Base-by-base conservation (phyloP, 2,329 filamentous ascomycete species). In the Zarea fungicola region DNA sequence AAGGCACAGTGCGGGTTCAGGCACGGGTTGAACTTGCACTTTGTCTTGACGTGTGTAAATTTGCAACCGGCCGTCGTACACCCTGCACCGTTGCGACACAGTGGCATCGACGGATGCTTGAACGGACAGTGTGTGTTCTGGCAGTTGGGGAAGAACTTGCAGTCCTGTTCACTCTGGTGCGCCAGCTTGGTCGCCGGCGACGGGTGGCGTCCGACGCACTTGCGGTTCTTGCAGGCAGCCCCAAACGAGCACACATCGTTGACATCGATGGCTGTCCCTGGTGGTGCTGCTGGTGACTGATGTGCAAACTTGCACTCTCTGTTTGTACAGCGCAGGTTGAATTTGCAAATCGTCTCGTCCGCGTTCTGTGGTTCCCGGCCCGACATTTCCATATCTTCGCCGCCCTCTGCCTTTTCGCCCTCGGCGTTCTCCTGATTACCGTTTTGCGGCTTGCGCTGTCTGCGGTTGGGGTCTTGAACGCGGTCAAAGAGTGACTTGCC, bases 11-110 rank as follows among this genome's bases (percentile, higher is more conserved):
- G 79, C n/a, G 85, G 80, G 70, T 96, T 96, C 55, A 89, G 80
- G 69, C 93, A 99, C 1, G 92, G 93, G 58, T 84, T 91, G 71
- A 87, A 97, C 64, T 84, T 90, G 83, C 93, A 99, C 65, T 85
- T 80, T 41, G 84, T 87, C 65, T 85, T 83, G 57, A 87, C 72
- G 69, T 99, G 93, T 11, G 88, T 91, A 64, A 95, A 99, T 58
- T 89, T 90, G 80, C 93, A 99, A 52, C 83, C 83, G 11, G 83
- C 72, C 4, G 81, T 82, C 29, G 84, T 84, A 74, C 93, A 99
- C 63, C 92, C 89, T 41, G 85, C 87, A 23, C 93, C 93, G 63
- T 96, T 96, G 51, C 89, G 84, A 73, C 93, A 99, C 21, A 89
- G 76, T 6, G 89, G 89, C 80, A 89, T 89, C 23, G 78, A 80